A percentile compares a stretch with the other conserved stretches of the same genome.
Conservation (phyloP, 2,329 filamentous ascomycete species). For the Nemania sp. region DNA sequence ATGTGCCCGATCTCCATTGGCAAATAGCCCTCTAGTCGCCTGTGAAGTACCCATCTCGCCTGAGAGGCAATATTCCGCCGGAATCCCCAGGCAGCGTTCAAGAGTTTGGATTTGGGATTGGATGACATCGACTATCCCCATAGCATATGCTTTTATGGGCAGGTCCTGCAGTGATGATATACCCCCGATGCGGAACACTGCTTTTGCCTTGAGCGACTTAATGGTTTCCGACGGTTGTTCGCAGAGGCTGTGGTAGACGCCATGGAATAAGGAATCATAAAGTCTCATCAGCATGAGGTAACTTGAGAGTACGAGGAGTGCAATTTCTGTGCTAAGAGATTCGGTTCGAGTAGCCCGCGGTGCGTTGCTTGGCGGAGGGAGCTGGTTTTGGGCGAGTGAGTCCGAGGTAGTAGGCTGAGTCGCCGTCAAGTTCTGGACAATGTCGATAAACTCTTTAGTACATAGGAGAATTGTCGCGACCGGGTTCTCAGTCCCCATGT, state of each 20-base stretch:
- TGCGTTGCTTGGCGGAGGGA: neutral
- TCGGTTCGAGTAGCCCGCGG: neutral
- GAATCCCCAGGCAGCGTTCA: neutral
- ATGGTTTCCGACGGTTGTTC: neutral
- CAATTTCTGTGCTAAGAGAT: neutral
- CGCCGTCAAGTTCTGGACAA: conserved; percentile 7
- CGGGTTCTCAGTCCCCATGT: neutral
- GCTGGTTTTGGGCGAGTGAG: neutral
- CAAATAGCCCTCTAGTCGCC: neutral
- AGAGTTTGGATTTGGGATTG: conserved; percentile 1
- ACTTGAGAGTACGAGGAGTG: neutral
- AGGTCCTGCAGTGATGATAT: conserved; percentile 4
- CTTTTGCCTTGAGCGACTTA: conserved; percentile 1
- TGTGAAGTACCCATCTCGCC: neutral
- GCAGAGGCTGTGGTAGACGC: neutral
- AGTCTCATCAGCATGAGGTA: conserved; percentile 12
- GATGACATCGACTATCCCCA: conserved; percentile 3
- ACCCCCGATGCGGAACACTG: neutral
- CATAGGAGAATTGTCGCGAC: neutral
- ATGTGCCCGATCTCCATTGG: conserved; percentile 1
- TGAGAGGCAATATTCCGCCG: conserved; percentile 8
- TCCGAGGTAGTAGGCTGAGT: neutral
- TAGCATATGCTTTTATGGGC: conserved; percentile 6
- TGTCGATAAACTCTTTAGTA: conserved; percentile 11
- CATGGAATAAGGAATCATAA: conserved; percentile 2